Percentiles rank a stretch among this genome's conserved stretches.
Conservation (phyloP, 495 filamentous ascomycete species). For the Daldinia decipiens region DNA sequence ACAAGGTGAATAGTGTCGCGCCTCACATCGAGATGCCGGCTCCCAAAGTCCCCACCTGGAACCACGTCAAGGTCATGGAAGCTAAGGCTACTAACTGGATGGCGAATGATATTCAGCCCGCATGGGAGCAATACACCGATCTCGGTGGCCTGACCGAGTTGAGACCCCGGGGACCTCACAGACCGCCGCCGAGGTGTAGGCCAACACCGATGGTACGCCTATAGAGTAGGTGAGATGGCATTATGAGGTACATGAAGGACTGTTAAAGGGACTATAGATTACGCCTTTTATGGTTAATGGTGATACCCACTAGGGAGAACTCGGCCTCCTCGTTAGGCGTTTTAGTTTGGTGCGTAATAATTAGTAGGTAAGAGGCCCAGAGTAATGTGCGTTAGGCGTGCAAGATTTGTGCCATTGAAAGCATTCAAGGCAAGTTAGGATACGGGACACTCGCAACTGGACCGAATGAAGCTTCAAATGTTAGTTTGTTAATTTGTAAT, state of each 20-base stretch:
- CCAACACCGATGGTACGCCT: background rate
- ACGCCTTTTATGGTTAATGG: conserved; percentile 8
- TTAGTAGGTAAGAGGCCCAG: background rate
- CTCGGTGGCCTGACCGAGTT: conserved; percentile 49
- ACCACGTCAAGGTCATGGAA: conserved; percentile 43
- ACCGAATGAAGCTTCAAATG: background rate
- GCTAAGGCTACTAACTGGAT: conserved; percentile 32
- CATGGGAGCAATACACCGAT: conserved; percentile 50
- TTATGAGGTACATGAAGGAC: conserved; percentile 1
- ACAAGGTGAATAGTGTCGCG: conserved; percentile 25
- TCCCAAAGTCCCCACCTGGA: conserved; percentile 36
- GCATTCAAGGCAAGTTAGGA: background rate
- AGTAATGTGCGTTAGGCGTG: background rate
- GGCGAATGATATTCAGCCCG: conserved; percentile 39
- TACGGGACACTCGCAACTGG: background rate
- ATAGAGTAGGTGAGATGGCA: background rate
- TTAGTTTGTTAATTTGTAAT: conserved; percentile 4
- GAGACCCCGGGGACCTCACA: background rate
- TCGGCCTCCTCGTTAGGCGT: conserved; percentile 12
- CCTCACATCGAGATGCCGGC: conserved; percentile 38
- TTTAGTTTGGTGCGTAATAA: background rate
- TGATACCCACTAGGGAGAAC: conserved; percentile 29
- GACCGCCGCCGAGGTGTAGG: background rate
- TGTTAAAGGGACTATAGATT: background rate
- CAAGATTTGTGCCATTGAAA: background rate